Conservation (phyloP, 106 monocot genomes). For the Acorus gramineus region DNA sequence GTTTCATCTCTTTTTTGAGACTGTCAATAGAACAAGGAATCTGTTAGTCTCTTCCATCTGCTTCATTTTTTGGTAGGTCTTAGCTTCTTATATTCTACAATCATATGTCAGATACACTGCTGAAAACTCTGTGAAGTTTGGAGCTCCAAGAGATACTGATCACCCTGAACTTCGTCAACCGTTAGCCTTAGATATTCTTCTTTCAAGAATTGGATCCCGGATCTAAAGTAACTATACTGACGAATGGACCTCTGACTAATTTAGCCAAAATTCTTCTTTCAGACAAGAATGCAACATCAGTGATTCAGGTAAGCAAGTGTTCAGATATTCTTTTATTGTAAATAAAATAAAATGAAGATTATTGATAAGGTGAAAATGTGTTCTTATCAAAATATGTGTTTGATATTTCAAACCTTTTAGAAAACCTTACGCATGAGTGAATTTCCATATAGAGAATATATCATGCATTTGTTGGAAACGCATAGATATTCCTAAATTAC, state of each 20-base stretch:
- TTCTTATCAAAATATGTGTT: too few relatives aligned
- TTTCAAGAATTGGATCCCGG: slow-evolving; percentile 8
- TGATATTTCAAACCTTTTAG: too few relatives aligned
- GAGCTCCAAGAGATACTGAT: slow-evolving; percentile 65
- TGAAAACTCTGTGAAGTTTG: slow-evolving; percentile 55
- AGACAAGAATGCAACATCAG: slow-evolving; percentile 34
- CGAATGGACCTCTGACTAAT: slow-evolving; percentile 86
- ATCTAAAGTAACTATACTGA: slow-evolving; percentile 57
- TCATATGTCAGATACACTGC: slow-evolving; percentile 41
- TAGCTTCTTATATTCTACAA: not conserved
- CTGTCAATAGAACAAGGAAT: too few relatives aligned
- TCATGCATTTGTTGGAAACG: too few relatives aligned
- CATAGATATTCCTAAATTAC: too few relatives aligned
- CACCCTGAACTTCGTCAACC: slow-evolving; percentile 60
- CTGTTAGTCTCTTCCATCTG: not conserved
- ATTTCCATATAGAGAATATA: too few relatives aligned
- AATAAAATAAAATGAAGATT: too few relatives aligned
- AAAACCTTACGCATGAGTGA: too few relatives aligned
- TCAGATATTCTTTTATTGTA: too few relatives aligned
- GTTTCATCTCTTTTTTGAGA: too few relatives aligned
- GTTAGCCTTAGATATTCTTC: slow-evolving; percentile 55
- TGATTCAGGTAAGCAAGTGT: slow-evolving; percentile 51
- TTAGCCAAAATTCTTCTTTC: slow-evolving; percentile 63
- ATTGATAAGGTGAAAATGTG: too few relatives aligned
- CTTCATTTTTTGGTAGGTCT: too few relatives aligned